Conservation (phyloP, 2,329 filamentous ascomycete species). For the Penicillium brasilianum region DNA sequence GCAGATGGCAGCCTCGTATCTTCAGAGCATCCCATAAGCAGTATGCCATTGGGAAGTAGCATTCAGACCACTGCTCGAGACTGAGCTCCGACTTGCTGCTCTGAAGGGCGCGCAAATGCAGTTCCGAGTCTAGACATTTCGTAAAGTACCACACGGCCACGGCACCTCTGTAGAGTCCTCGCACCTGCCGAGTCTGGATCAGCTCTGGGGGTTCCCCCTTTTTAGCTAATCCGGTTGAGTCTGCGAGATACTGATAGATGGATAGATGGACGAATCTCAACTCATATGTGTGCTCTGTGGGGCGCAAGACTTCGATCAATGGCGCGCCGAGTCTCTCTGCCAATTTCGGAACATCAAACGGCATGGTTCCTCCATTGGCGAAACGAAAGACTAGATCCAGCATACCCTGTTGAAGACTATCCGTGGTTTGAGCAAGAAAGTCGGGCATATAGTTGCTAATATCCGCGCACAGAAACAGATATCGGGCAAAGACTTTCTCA, state of each 20-base stretch:
- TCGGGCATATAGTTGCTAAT: not conserved
- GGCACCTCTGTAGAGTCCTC: not conserved
- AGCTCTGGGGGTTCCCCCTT: not conserved
- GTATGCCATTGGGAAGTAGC: not conserved
- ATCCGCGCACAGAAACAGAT: not conserved
- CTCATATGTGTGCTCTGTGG: not conserved
- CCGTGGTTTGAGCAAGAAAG: not conserved
- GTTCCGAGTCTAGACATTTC: not conserved
- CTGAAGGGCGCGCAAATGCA: not conserved
- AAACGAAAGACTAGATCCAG: not conserved
- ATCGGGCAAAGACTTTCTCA: not conserved
- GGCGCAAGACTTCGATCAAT: not conserved
- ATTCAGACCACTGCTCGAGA: not conserved
- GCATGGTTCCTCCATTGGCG: not conserved
- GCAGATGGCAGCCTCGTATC: not conserved
- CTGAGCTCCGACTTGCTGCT: not conserved
- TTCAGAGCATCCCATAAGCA: not conserved
- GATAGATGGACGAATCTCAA: not conserved
- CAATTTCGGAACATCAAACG: not conserved
- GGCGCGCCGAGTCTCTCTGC: not conserved
- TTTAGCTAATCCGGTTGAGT: not conserved
- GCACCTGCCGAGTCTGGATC: not conserved
- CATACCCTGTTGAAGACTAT: not conserved
- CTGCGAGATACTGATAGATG: not conserved
- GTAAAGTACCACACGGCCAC: slow-evolving; percentile 1